Conservation (phyloP, 306 rosid species). For the Herpetospermum pedunculosum region DNA sequence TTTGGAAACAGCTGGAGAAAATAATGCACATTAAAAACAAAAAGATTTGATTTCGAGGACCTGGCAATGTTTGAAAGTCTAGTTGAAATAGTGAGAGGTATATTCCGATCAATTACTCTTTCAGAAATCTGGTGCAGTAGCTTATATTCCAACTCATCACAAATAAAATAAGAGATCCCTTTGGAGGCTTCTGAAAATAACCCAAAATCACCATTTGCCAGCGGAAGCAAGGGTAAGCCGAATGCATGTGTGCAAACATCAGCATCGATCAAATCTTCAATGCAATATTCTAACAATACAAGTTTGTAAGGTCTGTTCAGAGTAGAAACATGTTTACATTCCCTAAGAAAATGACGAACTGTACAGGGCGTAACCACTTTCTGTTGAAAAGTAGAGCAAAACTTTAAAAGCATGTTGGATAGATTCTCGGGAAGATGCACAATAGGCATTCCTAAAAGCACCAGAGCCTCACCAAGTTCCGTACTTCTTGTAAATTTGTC, state of each 20-base stretch:
- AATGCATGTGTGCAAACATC: slow-evolving; percentile 68
- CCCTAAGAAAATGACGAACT: slow-evolving; percentile 75
- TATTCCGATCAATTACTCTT: slow-evolving; percentile 53
- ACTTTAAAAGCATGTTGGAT: slow-evolving; percentile 59
- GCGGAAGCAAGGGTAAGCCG: slow-evolving; percentile 69
- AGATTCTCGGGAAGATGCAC: slow-evolving; percentile 59
- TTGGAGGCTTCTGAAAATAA: slow-evolving; percentile 45
- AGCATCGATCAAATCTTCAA: slow-evolving; percentile 83
- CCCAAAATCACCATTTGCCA: slow-evolving; percentile 85
- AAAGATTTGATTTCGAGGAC: slow-evolving; percentile 66
- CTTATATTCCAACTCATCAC: slow-evolving; percentile 64
- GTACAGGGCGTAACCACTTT: slow-evolving; percentile 73
- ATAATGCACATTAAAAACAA: slow-evolving; percentile 42
- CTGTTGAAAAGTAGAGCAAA: slow-evolving; percentile 34
- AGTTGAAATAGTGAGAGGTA: slow-evolving; percentile 42
- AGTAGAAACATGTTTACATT: slow-evolving; percentile 27
- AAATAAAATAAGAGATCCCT: slow-evolving; percentile 64
- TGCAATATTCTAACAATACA: slow-evolving; percentile 81
- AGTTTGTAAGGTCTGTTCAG: slow-evolving; percentile 51
- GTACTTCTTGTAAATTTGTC: slow-evolving; percentile 49
- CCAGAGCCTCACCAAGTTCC: slow-evolving; percentile 70
- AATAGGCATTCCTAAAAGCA: slow-evolving; percentile 74
- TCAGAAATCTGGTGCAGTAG: slow-evolving; percentile 52
- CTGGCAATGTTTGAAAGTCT: slow-evolving; percentile 77
- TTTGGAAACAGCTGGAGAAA: slow-evolving; percentile 55